These are phyloP conservation scores for Ceratobasidium sp. DNA, from an alignment of 1,284 basidiomycete genomes.

Conservation along the genomic window DNA sequence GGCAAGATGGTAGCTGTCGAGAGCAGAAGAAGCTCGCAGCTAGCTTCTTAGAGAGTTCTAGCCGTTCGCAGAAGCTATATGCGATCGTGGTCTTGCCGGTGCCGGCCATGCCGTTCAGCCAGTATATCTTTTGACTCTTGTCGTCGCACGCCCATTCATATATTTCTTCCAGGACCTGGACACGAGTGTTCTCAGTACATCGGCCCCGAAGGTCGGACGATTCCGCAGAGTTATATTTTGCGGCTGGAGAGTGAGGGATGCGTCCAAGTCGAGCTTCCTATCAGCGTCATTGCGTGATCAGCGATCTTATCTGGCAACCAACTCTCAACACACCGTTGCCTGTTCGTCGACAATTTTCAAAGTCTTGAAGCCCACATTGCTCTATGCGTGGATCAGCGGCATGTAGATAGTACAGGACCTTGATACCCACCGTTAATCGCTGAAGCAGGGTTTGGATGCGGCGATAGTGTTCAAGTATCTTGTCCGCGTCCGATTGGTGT, in stretches of 20 bases:
- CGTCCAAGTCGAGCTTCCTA: not conserved
- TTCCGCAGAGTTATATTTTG: not conserved
- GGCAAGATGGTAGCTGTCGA: not conserved
- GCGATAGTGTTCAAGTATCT: too few species aligned
- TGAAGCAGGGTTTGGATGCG: not conserved
- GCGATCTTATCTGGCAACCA: not conserved
- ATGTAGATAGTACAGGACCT: not conserved
- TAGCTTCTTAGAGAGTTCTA: not conserved
- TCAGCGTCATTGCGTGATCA: not conserved
- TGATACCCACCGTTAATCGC: not conserved
- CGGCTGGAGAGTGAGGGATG: not conserved
- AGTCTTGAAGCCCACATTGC: not conserved
- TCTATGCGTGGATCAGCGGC: not conserved
- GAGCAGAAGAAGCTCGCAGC: constrained; percentile 2
- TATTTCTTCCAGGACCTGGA: not conserved
- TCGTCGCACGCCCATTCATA: not conserved
- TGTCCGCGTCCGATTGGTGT: too few species aligned
- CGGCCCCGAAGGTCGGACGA: not conserved
- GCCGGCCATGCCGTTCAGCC: too few species aligned
- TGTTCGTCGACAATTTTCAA: not conserved
- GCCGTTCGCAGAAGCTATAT: not conserved
- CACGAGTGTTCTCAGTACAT: not conserved
- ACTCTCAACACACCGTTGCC: not conserved
- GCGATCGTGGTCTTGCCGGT: too few species aligned
- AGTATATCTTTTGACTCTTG: not conserved